Base-by-base conservation (phyloP, 495 filamentous ascomycete genomes). In the Aspergillus olivimuriae region DNA sequence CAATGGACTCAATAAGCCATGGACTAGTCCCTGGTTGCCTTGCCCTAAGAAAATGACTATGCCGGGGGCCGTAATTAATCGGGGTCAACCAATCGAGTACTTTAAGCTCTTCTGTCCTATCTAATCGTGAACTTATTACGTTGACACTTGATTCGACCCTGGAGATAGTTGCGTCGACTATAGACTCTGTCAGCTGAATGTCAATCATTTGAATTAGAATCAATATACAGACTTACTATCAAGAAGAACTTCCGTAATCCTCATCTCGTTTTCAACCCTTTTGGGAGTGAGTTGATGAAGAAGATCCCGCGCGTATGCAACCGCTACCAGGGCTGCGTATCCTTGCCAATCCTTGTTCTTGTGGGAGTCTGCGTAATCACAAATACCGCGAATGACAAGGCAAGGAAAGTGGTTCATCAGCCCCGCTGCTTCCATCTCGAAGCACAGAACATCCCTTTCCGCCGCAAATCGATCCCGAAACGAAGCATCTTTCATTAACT, bases 1-100 rank as follows among this genome's bases (percentile, higher is more conserved):
- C 48, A 0, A 41, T 15, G 4, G 61, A 62, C 3, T 68, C 34
- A 2, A 75, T 50, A 15, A 78, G 44, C 72, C 69, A 78, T 46
- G 60, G 38, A 0, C 71, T 63, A 1, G 69, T 73, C 8, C 57
- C 66, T 30, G 53, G 31, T 14, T 70, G 60, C 14, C 60, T 54
- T 5, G 14, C 1, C 3, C 12, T 16, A 3, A 60, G 17, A 15
- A 32, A 45, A 30, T 54, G 47, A 38, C 24, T 52, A 10, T 56
- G 50, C 18, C 54, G 47, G 34, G 34, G 18, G 42, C 20, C 34
- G 19, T 56, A 56, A 26, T 52, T 26, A 21, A 47, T 32, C 1
- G 34, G 33, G 3, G 50, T 50, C 22, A 60, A 41, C 56, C 52
- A 59, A 4, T 51, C 34, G 14, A 50, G n/a, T 12, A 53, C 43